These are phyloP conservation scores for Gaeumannomyces sp. DNA, from an alignment of 2,329 filamentous ascomycete species.

Conservation along the genomic window DNA sequence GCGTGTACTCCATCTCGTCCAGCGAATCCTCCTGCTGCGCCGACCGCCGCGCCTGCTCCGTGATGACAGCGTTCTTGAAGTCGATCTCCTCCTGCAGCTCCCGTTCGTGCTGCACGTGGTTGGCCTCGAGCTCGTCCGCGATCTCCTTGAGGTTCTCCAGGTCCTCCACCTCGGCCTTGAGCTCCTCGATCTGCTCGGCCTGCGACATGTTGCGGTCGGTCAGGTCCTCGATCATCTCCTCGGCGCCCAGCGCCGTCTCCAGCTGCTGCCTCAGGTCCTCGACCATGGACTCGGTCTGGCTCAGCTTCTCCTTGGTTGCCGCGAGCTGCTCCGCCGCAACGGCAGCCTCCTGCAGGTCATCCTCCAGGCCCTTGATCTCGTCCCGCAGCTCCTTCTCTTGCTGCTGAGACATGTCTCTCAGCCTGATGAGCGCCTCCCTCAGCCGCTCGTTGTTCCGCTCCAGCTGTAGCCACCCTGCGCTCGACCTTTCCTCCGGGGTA, in stretches of 20 bases:
- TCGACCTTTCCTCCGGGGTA: slow-evolving; percentile 79
- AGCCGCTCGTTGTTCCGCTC: slow-evolving; percentile 85
- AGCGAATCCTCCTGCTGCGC: slow-evolving; percentile 72
- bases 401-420: slow-evolving; percentile 83
- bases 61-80: slow-evolving; percentile 74
- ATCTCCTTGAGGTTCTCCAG: slow-evolving; percentile 86
- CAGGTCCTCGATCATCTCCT: slow-evolving; percentile 90
- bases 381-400: slow-evolving; percentile 73
- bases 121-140: slow-evolving; percentile 89
- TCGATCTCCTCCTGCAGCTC: slow-evolving; percentile 93
- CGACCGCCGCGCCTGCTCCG: slow-evolving; percentile 70
- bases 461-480: slow-evolving; percentile 84
- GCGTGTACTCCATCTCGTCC: slow-evolving; percentile 84
- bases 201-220: slow-evolving; percentile 81
- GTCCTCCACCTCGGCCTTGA: slow-evolving; percentile 77
- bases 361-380: slow-evolving; percentile 67
- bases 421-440: slow-evolving; percentile 72
- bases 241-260: slow-evolving; percentile 78
- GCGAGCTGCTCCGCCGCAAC: slow-evolving; percentile 64
- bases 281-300: slow-evolving; percentile 65
- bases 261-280: slow-evolving; percentile 87
- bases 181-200: slow-evolving; percentile 75
- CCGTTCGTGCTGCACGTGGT: slow-evolving; percentile 87
- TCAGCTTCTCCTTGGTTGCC: slow-evolving; percentile 64
- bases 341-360: slow-evolving; percentile 63